These are phyloP conservation scores for Blastocystis sp. DNA, from an alignment of 352 stramenopile genomes.

Conservation along the genomic window DNA sequence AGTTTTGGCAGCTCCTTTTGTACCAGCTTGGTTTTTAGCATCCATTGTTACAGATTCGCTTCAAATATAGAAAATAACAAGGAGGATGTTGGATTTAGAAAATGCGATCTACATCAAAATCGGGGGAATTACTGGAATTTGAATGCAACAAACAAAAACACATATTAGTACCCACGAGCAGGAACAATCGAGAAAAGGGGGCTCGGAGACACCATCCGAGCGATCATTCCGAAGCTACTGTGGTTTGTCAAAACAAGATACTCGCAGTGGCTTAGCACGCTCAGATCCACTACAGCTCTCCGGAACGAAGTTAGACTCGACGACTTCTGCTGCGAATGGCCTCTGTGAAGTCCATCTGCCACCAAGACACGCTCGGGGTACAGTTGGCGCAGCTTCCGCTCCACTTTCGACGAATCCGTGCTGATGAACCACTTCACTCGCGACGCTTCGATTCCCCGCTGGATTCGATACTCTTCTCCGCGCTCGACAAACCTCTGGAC, in stretches of 20 bases:
- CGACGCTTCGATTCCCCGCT: background rate
- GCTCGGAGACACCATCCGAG: background rate
- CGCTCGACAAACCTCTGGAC: background rate
- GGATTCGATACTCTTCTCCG: background rate
- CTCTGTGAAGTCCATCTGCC: background rate
- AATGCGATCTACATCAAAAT: background rate
- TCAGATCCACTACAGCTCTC: constrained; percentile 24
- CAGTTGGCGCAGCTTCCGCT: background rate
- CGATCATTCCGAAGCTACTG: constrained; percentile 57
- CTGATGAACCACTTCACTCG: constrained; percentile 14
- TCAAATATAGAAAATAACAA: background rate
- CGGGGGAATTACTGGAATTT: background rate
- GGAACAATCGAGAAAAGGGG: constrained; percentile 23
- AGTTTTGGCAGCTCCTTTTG: background rate
- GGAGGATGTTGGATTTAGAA: constrained; percentile 38
- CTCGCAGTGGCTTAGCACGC: constrained; percentile 39
- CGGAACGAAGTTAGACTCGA: constrained; percentile 10
- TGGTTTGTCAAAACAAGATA: constrained; percentile 53
- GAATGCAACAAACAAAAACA: background rate
- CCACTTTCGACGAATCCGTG: constrained; percentile 5
- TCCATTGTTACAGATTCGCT: background rate
- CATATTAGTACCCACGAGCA: background rate
- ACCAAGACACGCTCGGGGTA: constrained; percentile 5
- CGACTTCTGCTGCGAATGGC: background rate
- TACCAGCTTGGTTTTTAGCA: background rate